phyloP scores from a whole-genome alignment of 805 yeast species.

The Kazachstania africana region DNA sequence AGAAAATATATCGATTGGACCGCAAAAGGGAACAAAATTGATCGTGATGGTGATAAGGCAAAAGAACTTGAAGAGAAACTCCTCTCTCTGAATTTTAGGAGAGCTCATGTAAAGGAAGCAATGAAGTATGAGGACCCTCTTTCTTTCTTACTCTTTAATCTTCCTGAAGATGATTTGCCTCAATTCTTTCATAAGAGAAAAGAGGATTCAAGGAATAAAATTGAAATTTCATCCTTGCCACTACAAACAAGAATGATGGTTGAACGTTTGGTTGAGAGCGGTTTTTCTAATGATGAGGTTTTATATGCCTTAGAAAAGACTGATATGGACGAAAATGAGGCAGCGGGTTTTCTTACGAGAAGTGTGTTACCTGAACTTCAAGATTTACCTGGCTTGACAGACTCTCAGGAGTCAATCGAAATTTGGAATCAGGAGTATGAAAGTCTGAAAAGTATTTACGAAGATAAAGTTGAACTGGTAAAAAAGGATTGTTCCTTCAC shows the following conservation, averaged over 20 bases:
- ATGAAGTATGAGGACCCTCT: slow-evolving; percentile 40
- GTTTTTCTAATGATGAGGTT: slow-evolving; percentile 58
- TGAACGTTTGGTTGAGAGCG: slow-evolving; percentile 50
- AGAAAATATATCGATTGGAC: slow-evolving; percentile 48
- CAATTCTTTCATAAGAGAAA: slow-evolving; percentile 42
- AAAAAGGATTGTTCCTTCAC: slow-evolving; percentile 20
- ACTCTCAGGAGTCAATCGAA: slow-evolving; percentile 27
- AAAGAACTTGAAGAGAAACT: slow-evolving; percentile 25
- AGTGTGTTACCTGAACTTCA: slow-evolving; percentile 16
- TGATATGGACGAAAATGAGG: slow-evolving; percentile 34
- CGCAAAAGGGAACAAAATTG: slow-evolving; percentile 4
- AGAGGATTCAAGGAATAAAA: slow-evolving; percentile 44
- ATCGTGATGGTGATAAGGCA: slow-evolving; percentile 7
- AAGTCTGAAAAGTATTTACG: slow-evolving; percentile 50
- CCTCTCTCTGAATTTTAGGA: slow-evolving; percentile 50
- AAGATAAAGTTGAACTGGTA: slow-evolving; percentile 29
- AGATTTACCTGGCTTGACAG: slow-evolving; percentile 1
- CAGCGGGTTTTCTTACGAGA: slow-evolving; percentile 41
- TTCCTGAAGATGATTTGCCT: slow-evolving; percentile 93
- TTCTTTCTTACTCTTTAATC: slow-evolving; percentile 56
- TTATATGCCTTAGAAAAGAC: slow-evolving; percentile 34
- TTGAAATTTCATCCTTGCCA: slow-evolving; percentile 32
- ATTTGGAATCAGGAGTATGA: slow-evolving; percentile 71
- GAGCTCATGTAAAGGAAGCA: slow-evolving; percentile 61
- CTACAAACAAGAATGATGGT: slow-evolving; percentile 42